phyloP scores from a whole-genome alignment of 192 early-diverging fungal genomes.

The Rhizophagus sp. region DNA sequence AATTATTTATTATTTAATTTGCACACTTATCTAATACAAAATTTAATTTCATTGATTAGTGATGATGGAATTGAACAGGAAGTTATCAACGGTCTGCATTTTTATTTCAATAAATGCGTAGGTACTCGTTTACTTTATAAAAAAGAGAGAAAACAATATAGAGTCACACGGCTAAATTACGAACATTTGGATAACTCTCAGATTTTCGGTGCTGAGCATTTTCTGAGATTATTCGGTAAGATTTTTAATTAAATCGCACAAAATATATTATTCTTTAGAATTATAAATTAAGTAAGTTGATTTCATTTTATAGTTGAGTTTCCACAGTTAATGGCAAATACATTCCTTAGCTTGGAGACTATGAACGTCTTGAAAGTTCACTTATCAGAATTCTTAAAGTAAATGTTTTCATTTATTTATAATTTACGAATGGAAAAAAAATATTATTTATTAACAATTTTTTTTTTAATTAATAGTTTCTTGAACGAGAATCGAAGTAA shows the following conservation, averaged over 20 bases:
- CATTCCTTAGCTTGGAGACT: not conserved
- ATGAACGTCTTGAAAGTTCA: not conserved
- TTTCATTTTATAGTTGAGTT: conserved; percentile 1
- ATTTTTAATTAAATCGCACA: no score
- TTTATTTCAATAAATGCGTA: conserved; percentile 93
- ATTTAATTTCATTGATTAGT: not conserved
- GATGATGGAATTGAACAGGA: conserved; percentile 83
- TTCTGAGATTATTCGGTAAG: conserved; percentile 90
- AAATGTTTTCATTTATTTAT: not conserved
- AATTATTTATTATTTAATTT: not conserved
- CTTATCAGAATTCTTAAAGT: not conserved
- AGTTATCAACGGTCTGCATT: conserved; percentile 79
- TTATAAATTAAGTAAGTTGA: not conserved
- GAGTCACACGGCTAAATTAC: conserved; percentile 71
- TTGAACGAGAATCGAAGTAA: not conserved
- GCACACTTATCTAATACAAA: not conserved
- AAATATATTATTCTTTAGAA: not conserved
- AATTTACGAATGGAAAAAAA: not conserved
- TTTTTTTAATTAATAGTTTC: not conserved
- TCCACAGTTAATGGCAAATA: not conserved
- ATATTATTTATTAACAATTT: not conserved
- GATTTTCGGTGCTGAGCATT: conserved; percentile 94
- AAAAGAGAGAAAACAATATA: conserved; percentile 95
- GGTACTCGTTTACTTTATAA: conserved; percentile 93
- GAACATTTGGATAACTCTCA: conserved; percentile 79